These are phyloP conservation scores for Carpinus viminea DNA, from an alignment of 306 rosid species.

Conservation along the genomic window DNA sequence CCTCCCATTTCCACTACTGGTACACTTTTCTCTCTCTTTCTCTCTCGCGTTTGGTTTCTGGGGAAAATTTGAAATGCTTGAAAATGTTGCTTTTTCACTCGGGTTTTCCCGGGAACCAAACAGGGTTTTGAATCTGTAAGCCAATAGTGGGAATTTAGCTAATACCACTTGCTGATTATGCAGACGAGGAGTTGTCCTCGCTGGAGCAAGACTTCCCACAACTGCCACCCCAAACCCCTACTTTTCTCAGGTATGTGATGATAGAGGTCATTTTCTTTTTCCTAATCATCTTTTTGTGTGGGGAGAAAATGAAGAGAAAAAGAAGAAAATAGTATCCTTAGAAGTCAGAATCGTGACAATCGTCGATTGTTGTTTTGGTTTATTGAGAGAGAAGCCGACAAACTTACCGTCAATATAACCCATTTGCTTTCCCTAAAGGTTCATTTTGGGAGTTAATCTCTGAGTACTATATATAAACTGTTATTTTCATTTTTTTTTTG, in stretches of 20 bases:
- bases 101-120: not conserved
- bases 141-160: not conserved
- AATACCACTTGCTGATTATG: constrained; percentile 4
- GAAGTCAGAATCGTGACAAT: too few species aligned
- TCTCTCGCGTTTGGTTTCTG: not conserved
- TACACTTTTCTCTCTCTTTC: not conserved
- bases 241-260: constrained; percentile 39
- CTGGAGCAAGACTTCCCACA: constrained; percentile 31
- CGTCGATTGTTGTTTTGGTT: not conserved
- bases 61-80: not conserved
- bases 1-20: constrained; percentile 2
- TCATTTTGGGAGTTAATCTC: not conserved
- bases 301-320: not conserved
- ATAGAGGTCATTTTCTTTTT: not conserved
- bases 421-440: not conserved
- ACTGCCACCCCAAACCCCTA: constrained; percentile 32
- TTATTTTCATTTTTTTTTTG: not conserved
- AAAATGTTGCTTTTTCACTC: not conserved
- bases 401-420: not conserved
- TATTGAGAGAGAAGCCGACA: not conserved
- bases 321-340: not conserved
- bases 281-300: not conserved
- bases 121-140: not conserved
- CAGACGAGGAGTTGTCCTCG: constrained; percentile 42
- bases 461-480: not conserved